Base-by-base conservation (phyloP, 495 filamentous ascomycete species). In the Chaetomium cochliodes region DNA sequence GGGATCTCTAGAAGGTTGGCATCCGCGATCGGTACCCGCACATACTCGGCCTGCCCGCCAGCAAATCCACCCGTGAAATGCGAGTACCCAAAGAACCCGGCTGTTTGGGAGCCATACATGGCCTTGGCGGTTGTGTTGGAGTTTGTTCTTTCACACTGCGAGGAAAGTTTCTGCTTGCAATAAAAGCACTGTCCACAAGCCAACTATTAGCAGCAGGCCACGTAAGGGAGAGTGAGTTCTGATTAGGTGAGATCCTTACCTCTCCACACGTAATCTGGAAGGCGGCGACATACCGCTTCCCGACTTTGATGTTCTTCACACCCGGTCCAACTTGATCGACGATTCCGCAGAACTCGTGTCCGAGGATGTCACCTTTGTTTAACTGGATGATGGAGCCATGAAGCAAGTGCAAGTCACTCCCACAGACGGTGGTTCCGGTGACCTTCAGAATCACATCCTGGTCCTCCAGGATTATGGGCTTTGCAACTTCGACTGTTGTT, bases 21-120 rank as follows among this genome's bases (percentile, higher is more conserved):
- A 57, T 96, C 89, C n/a, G 84, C 93, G 23, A 86, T 84, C 0
- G 93, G 92, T 12, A 96, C 91, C 0, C 93, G 86, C 11, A 91
- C 85, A 64, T 92, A 96, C 74, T 97, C 93, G 12, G 92, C 89
- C 72, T 96, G 92, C 0, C 92, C 91, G 49, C 92, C 92, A 13
- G 92, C 91, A 71, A 92, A 97, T 3, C 93, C 93, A 4, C 92
- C 92, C 0, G 89, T 90, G 70, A 96, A 90, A 67, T 86, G 87
- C n/a, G 80, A 83, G 74, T 90, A 90, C 0, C 88, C 87, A 67
- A 89, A 90, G 75, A 87, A 85, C 68, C 90, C 91, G 1, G 91
- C 89, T 0, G 90, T 90, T 22, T 81, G 79, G 11, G 82, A 80
- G 15, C 88, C 89, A 65, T 91, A 96, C 87, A 97, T 85, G 54